Evolutionary conservation across 2,329 filamentous ascomycete species (phyloP), one percentile per base, ranked within the genome.

Genomic region (Fusarium pseudoanthophilum): DNA sequence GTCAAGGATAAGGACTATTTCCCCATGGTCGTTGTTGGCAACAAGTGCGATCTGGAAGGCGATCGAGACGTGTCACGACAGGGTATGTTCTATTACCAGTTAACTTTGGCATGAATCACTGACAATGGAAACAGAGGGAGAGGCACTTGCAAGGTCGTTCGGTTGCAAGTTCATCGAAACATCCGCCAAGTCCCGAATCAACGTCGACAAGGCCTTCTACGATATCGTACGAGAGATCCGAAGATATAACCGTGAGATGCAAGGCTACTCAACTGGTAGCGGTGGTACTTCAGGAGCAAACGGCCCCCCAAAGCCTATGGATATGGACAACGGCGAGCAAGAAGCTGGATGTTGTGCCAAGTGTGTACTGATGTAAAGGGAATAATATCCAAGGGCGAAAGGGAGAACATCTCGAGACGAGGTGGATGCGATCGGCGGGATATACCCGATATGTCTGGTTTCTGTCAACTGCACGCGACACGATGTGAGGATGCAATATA

Each of bases 1-100:
- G 96, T 99, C 79, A 99, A 99, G 89, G 96, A 98, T 87, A 98
- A 97, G 90, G 96, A 99, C 85, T 97, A 98, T 84, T 99, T 99
- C 87, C 96, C 96, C 78, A 98, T 99, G 87, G 97, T 98, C 66
- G 93, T 99, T 51, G 96, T 98, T 46, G 96, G 95, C 78, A 99
- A 99, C 90, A 99, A 99, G 89, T 98, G 95, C 86, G 96, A 99
- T 94, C 86, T 99, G 83, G 95, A 98, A 80, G 88, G 88, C 78
- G 95, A 99, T 85, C 91, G 96, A 80, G 93, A 95, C 79, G 96
- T 99, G 68, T 93, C 94, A 74, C 92, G 92, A 86, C 92, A 97
- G 90, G 95, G 95, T 97, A 89, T 74, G 91, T 43, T n/a, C 13
- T 26, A 55, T 24, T 9, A 53, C 28, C 21, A 28, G 13, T 52